Percentiles rank a stretch among this genome's conserved stretches.
Evolutionary conservation across 768 basidiomycete genomes (phyloP).

Genomic region (Naematelia encephala): DNA sequence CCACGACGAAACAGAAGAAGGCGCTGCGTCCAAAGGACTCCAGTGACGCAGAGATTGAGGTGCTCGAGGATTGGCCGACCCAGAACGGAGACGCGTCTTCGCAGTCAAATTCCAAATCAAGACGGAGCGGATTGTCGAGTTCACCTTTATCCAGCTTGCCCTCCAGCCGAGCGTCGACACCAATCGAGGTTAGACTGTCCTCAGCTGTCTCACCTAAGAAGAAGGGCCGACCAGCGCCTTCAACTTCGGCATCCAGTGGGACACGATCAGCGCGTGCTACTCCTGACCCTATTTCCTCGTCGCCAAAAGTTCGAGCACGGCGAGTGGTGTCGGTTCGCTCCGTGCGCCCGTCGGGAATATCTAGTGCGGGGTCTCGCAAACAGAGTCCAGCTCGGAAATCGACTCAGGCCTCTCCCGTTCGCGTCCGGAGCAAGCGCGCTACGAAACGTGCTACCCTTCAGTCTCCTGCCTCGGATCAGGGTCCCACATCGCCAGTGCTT

Average conservation of each 20-base stretch:
- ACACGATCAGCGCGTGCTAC: neutral
- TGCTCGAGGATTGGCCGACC: neutral
- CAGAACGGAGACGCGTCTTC: neutral
- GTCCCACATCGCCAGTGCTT: too few relatives aligned
- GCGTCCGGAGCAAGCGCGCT: too few relatives aligned
- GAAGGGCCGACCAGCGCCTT: neutral
- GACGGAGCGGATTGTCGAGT: neutral
- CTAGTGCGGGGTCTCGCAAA: too few relatives aligned
- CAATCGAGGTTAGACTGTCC: neutral
- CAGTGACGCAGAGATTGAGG: neutral
- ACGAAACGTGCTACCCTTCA: too few relatives aligned
- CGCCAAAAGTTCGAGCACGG: neutral
- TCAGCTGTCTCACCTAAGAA: neutral
- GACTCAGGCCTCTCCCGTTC: too few relatives aligned
- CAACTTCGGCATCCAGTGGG: neutral
- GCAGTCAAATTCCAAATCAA: neutral
- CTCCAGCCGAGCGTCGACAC: neutral
- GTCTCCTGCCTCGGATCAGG: too few relatives aligned
- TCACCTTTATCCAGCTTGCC: neutral
- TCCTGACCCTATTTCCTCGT: neutral
- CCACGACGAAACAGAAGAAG: neutral
- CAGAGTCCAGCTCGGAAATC: too few relatives aligned
- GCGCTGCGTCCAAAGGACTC: neutral
- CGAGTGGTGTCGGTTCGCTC: too few relatives aligned
- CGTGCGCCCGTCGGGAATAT: too few relatives aligned